These are phyloP conservation scores for Pecoramyces ruminantium DNA, from an alignment of 192 early-diverging fungal genomes.

Conservation along the genomic window DNA sequence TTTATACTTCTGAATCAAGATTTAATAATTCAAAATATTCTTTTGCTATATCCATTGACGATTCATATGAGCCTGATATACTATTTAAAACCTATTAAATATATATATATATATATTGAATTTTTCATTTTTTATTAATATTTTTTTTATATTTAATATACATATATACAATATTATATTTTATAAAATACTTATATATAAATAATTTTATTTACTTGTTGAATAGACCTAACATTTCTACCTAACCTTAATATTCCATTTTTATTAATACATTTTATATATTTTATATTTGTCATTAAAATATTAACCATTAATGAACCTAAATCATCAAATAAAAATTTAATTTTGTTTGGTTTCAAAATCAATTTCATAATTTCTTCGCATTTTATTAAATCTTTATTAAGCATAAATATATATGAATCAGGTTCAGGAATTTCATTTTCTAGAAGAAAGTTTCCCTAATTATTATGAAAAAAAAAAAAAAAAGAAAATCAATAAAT, in stretches of 20 bases:
- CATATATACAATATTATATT: too few species aligned
- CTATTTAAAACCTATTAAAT: not conserved
- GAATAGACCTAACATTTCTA: not conserved
- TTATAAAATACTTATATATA: too few species aligned
- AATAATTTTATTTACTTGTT: not conserved
- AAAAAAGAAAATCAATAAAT: not conserved
- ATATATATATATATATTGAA: not conserved
- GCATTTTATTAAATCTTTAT: slow-evolving; percentile 52
- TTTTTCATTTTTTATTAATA: too few species aligned
- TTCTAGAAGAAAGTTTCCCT: slow-evolving; percentile 69
- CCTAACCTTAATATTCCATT: not conserved
- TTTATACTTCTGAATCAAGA: not conserved
- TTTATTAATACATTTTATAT: not conserved
- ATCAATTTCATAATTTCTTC: slow-evolving; percentile 44
- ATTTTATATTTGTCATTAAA: not conserved
- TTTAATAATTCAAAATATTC: not conserved
- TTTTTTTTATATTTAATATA: too few species aligned
- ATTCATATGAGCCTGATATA: not conserved
- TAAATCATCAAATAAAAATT: not conserved
- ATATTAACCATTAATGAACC: not conserved
- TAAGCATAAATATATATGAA: slow-evolving; percentile 66
- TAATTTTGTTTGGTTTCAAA: not conserved
- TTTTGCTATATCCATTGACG: not conserved
- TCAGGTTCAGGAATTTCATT: slow-evolving; percentile 68
- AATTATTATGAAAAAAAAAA: not conserved